Percentiles rank a stretch among this genome's conserved stretches.
These are phyloP conservation scores for Globisporangium uncinulatum DNA, from an alignment of 352 stramenopile genomes.

Conservation along the genomic window DNA sequence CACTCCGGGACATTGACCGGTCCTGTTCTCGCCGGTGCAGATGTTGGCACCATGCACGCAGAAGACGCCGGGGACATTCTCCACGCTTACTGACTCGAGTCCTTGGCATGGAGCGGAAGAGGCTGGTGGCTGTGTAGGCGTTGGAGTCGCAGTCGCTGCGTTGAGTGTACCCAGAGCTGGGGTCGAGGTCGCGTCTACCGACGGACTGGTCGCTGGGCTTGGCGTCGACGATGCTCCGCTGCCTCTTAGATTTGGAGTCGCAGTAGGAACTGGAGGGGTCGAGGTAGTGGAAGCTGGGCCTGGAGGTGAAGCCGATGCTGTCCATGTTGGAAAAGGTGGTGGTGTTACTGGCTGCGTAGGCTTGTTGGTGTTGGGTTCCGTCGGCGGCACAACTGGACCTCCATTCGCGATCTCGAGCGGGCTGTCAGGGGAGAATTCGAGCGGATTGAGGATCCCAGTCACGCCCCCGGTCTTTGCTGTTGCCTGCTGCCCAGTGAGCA, in stretches of 20 bases:
- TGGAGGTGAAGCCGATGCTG: too few relatives aligned
- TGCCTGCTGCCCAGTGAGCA: background rate
- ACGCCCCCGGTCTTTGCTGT: background rate
- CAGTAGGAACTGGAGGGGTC: too few relatives aligned
- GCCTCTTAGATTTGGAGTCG: too few relatives aligned
- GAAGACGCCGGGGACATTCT: conserved; percentile 10
- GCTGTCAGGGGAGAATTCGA: conserved; percentile 6
- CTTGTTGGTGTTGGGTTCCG: background rate
- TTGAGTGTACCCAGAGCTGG: background rate
- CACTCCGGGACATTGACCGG: conserved; percentile 6
- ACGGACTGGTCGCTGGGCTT: too few relatives aligned
- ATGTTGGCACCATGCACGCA: conserved; percentile 4
- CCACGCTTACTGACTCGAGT: conserved; percentile 8
- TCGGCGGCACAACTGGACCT: too few relatives aligned
- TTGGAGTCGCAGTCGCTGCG: background rate
- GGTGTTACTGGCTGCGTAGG: background rate
- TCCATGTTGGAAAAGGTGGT: background rate
- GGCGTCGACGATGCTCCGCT: too few relatives aligned
- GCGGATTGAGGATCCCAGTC: background rate
- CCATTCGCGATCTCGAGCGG: too few relatives aligned
- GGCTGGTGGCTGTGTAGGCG: background rate
- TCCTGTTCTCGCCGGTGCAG: conserved; percentile 5
- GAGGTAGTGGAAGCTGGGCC: too few relatives aligned
- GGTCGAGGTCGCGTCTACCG: background rate
- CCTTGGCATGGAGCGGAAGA: background rate